Percentiles rank a stretch among this genome's conserved stretches.
These are phyloP conservation scores for Phylloporus scabripes DNA, from an alignment of 768 basidiomycete genomes.

Conservation along the genomic window DNA sequence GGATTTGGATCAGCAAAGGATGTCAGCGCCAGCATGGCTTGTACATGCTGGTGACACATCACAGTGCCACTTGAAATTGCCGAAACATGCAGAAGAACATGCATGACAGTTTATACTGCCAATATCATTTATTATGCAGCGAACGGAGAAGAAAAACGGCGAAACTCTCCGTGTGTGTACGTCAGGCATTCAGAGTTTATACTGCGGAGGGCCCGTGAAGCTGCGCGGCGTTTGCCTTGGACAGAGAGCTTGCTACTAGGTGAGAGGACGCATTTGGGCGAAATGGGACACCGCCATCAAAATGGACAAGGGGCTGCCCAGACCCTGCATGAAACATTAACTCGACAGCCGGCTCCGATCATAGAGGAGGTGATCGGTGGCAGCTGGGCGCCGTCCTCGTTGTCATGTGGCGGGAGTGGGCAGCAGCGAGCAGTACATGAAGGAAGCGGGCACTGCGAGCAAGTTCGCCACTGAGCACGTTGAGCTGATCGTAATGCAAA, in stretches of 20 bases:
- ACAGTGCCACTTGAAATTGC: not conserved
- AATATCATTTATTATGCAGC: not conserved
- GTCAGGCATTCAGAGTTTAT: not conserved
- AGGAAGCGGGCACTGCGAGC: not conserved
- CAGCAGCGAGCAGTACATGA: conserved; percentile 1
- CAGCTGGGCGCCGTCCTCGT: conserved; percentile 17
- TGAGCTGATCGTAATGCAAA: not conserved
- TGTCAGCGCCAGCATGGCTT: no score
- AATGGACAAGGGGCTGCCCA: not conserved
- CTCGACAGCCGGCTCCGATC: conserved; percentile 18
- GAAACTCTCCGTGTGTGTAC: not conserved
- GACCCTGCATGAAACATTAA: conserved; percentile 5
- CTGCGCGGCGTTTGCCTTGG: not conserved
- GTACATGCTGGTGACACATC: conserved; percentile 1
- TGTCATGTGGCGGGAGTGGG: conserved; percentile 5
- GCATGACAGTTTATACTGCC: not conserved
- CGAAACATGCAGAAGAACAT: not conserved
- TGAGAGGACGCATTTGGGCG: not conserved
- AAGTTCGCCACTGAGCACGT: not conserved
- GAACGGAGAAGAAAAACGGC: not conserved
- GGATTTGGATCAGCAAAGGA: not conserved
- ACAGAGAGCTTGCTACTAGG: not conserved
- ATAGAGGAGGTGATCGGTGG: conserved; percentile 24
- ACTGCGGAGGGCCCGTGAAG: not conserved
- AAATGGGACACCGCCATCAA: not conserved